Evolutionary conservation across 106 monocot species (phyloP).

Genomic region (Hemerocallis citrina): DNA sequence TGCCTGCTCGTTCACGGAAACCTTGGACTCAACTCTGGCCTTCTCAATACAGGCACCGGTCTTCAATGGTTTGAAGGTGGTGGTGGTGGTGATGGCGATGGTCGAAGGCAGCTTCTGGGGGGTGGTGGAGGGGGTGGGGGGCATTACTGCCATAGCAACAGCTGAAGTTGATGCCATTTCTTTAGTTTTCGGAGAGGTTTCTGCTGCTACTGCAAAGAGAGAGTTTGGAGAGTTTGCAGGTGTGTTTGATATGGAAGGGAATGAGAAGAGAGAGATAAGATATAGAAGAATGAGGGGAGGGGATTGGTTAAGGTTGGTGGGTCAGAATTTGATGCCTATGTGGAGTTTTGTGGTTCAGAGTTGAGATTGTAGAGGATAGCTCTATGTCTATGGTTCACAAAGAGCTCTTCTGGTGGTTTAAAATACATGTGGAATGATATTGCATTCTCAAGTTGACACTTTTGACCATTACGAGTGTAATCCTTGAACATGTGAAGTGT

Average conservation of each 20-base stretch:
- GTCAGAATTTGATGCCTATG: not conserved
- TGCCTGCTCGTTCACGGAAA: conserved; percentile 32
- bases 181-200: not conserved
- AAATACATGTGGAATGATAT: too few relatives aligned
- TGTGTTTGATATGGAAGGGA: not conserved
- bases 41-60: not conserved
- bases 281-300: not conserved
- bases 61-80: not conserved
- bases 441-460: too few relatives aligned
- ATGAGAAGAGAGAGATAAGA: not conserved
- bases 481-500: too few relatives aligned
- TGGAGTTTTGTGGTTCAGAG: not conserved
- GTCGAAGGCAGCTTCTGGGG: not conserved
- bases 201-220: not conserved
- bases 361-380: not conserved
- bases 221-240: not conserved
- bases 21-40: not conserved
- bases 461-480: too few relatives aligned
- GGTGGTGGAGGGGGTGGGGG: not conserved
- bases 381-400: not conserved
- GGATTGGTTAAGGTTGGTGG: conserved; percentile 1
- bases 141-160: not conserved
- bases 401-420: not conserved
- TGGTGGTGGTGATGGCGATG: not conserved
- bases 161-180: conserved; percentile 5